Conservation (phyloP, 2,329 filamentous ascomycete species). For the Hypoxylon sp. region DNA sequence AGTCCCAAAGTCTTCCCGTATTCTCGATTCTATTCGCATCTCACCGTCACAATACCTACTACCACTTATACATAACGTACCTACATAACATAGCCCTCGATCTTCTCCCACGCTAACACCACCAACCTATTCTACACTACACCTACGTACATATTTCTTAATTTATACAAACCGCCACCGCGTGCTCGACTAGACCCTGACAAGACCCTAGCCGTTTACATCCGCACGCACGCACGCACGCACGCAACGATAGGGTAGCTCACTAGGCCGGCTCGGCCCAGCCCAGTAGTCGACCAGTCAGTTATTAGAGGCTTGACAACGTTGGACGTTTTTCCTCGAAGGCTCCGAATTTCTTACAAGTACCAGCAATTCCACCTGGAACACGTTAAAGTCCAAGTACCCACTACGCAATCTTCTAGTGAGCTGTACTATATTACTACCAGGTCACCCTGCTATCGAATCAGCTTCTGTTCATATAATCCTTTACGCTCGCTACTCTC, state of each 20-base stretch:
- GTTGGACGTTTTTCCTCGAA: constrained; percentile 18
- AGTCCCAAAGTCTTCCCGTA: too few species aligned
- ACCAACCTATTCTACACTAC: too few species aligned
- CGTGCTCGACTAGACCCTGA: constrained; percentile 16
- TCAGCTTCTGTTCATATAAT: constrained; percentile 40
- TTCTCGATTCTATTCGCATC: constrained; percentile 30
- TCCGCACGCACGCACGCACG: constrained; percentile 10
- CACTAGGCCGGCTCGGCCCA: constrained; percentile 26
- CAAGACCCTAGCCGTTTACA: constrained; percentile 27
- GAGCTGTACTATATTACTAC: constrained; percentile 42
- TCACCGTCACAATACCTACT: constrained; percentile 29
- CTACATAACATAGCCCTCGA: constrained; percentile 10
- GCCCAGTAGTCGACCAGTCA: constrained; percentile 8
- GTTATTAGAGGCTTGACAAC: constrained; percentile 4
- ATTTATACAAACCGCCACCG: constrained; percentile 10
- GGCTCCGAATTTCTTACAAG: constrained; percentile 28
- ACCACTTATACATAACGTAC: constrained; percentile 9
- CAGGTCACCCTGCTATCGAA: constrained; percentile 36
- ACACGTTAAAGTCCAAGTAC: constrained; percentile 39
- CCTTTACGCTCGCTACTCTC: constrained; percentile 31
- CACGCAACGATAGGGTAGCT: constrained; percentile 3
- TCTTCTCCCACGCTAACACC: constrained; percentile 4
- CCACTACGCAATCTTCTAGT: constrained; percentile 41
- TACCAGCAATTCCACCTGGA: constrained; percentile 37
- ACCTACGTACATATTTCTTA: too few species aligned